phyloP scores from a whole-genome alignment of 257 asterid species.

The Solanum chaucha region DNA sequence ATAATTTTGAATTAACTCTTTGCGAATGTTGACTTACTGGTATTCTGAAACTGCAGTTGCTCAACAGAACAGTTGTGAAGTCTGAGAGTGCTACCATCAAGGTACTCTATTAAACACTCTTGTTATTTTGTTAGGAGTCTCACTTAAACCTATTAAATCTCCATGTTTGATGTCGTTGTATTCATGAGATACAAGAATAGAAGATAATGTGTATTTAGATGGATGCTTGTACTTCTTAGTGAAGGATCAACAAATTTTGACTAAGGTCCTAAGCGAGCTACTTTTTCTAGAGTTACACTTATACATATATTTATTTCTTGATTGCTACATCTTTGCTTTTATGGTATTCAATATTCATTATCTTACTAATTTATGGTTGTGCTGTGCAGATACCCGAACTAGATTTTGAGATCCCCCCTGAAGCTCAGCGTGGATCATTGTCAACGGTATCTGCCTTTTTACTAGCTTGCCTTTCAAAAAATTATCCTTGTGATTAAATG shows the following conservation, averaged over 20 bases:
- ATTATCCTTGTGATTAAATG: neutral
- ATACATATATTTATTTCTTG: neutral
- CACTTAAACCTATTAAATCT: neutral
- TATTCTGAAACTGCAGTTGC: constrained; percentile 17
- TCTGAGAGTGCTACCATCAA: constrained; percentile 89
- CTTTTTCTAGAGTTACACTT: neutral
- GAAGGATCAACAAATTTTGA: neutral
- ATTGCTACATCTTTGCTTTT: neutral
- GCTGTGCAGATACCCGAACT: constrained; percentile 80
- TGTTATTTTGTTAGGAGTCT: neutral
- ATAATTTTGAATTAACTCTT: neutral
- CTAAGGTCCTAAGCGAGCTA: neutral
- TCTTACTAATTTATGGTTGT: constrained; percentile 1
- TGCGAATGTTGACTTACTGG: neutral
- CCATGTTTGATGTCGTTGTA: neutral
- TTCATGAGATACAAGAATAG: neutral
- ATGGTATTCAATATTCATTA: neutral
- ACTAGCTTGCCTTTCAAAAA: neutral
- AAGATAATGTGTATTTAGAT: neutral
- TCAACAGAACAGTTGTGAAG: constrained; percentile 84
- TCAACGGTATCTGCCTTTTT: constrained; percentile 50
- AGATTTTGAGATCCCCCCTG: constrained; percentile 94
- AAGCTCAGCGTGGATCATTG: constrained; percentile 94
- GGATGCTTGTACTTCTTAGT: neutral
- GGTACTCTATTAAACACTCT: constrained; percentile 29